phyloP scores from a whole-genome alignment of 192 early-diverging fungal species.

The Pilobolus umbonatus region DNA sequence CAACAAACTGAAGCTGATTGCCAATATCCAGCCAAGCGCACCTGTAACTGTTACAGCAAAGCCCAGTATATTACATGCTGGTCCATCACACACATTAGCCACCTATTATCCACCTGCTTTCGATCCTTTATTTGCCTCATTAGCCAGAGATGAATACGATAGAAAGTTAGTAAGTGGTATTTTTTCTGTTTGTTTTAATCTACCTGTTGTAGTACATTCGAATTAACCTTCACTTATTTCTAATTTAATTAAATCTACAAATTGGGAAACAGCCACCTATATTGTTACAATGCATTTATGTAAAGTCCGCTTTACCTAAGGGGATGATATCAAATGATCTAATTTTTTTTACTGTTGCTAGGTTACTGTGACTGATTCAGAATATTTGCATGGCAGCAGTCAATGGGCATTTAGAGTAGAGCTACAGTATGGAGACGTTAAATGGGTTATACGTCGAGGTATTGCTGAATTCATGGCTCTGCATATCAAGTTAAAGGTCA shows the following conservation, averaged over 20 bases:
- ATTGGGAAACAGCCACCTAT: constrained; percentile 42
- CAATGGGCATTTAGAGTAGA: constrained; percentile 63
- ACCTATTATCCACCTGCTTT: constrained; percentile 34
- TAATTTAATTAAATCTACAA: neutral
- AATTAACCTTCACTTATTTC: neutral
- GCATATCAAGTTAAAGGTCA: constrained; percentile 54
- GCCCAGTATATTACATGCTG: neutral
- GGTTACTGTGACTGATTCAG: constrained; percentile 37
- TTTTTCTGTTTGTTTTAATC: neutral
- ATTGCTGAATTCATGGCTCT: constrained; percentile 60
- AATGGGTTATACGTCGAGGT: constrained; percentile 66
- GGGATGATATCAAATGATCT: neutral
- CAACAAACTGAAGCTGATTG: constrained; percentile 20
- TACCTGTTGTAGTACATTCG: neutral
- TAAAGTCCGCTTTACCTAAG: constrained; percentile 4
- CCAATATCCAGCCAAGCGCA: constrained; percentile 8
- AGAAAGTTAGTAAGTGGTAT: constrained; percentile 18
- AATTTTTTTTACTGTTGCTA: constrained; percentile 9
- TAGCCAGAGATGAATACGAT: constrained; percentile 29
- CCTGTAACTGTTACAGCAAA: neutral
- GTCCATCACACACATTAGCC: constrained; percentile 13
- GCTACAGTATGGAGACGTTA: constrained; percentile 68
- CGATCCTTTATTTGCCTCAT: constrained; percentile 25
- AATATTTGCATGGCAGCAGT: constrained; percentile 13
- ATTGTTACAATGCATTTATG: constrained; percentile 29